These are phyloP conservation scores for Diaporthe caulivora DNA, from an alignment of 2,329 filamentous ascomycete species.

Conservation along the genomic window DNA sequence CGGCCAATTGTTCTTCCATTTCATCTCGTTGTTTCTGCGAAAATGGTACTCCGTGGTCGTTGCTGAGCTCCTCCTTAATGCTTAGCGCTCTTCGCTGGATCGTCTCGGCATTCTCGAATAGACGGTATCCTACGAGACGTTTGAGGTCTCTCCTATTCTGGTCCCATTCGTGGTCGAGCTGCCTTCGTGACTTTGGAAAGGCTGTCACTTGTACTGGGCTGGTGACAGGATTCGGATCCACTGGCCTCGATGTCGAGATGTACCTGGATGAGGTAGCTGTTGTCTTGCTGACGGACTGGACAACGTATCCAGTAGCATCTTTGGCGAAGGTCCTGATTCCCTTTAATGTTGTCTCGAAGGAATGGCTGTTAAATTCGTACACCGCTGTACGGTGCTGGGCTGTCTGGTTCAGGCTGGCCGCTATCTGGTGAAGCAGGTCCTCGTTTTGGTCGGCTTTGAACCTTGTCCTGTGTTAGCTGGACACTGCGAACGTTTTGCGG, in stretches of 20 bases:
- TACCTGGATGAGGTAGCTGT: background rate
- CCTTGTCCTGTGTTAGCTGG: background rate
- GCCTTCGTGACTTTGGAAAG: background rate
- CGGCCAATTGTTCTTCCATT: constrained; percentile 30
- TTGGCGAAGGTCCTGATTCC: constrained; percentile 25
- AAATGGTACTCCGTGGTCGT: background rate
- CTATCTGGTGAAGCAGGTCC: background rate
- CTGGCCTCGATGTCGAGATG: background rate
- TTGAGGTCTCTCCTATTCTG: constrained; percentile 11
- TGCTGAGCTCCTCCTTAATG: constrained; percentile 14
- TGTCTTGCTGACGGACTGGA: background rate
- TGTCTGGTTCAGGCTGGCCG: background rate
- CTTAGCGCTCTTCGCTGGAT: constrained; percentile 25
- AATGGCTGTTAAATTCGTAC: constrained; percentile 10
- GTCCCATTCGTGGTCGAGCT: constrained; percentile 15
- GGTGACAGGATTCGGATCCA: background rate
- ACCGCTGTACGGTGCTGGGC: background rate
- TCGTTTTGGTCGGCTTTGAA: constrained; percentile 32
- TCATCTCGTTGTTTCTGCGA: background rate
- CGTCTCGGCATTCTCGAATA: constrained; percentile 23
- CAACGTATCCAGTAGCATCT: background rate
- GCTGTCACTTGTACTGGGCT: background rate
- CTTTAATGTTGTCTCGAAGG: background rate
- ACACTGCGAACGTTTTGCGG: accelerated
- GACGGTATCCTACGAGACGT: background rate